Evolutionary conservation across 1,284 basidiomycete genomes (phyloP).

Genomic region (Puccinia novopanici): DNA sequence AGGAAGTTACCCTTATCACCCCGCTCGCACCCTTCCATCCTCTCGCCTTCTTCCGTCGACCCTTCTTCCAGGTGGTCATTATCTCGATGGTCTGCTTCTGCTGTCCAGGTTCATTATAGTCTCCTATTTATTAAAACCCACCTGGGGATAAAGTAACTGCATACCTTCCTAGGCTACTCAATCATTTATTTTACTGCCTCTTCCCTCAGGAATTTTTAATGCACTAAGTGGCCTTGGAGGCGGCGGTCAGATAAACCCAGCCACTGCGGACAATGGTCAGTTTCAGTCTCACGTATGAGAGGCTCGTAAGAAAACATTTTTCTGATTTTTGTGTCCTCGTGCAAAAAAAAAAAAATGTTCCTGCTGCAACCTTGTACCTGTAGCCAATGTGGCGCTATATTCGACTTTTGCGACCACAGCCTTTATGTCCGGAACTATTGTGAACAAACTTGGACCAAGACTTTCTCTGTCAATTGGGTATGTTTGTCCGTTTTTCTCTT

Average conservation of each 20-base stretch:
- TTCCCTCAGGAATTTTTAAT: constrained; percentile 63
- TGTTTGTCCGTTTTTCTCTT: not conserved
- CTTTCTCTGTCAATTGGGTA: constrained; percentile 73
- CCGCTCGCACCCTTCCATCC: not conserved
- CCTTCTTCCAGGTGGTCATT: constrained; percentile 42
- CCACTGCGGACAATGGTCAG: constrained; percentile 49
- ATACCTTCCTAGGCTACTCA: too few relatives aligned
- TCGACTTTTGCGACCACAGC: constrained; percentile 56
- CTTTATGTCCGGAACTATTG: constrained; percentile 69
- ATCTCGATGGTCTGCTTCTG: constrained; percentile 50
- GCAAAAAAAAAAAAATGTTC: too few relatives aligned
- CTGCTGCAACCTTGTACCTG: too few relatives aligned
- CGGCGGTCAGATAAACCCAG: constrained; percentile 57
- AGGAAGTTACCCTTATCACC: not conserved
- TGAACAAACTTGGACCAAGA: constrained; percentile 68
- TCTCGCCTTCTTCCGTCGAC: constrained; percentile 10
- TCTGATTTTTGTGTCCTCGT: not conserved
- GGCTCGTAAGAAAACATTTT: not conserved
- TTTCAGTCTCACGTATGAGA: not conserved
- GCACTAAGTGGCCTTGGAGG: constrained; percentile 64
- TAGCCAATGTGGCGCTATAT: constrained; percentile 53
- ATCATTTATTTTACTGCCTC: constrained; percentile 58
- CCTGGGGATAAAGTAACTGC: too few relatives aligned
- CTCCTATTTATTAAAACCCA: not conserved
- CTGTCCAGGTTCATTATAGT: constrained; percentile 39